Conservation (phyloP, 768 basidiomycete genomes). For the Coprinopsis cinerea region DNA sequence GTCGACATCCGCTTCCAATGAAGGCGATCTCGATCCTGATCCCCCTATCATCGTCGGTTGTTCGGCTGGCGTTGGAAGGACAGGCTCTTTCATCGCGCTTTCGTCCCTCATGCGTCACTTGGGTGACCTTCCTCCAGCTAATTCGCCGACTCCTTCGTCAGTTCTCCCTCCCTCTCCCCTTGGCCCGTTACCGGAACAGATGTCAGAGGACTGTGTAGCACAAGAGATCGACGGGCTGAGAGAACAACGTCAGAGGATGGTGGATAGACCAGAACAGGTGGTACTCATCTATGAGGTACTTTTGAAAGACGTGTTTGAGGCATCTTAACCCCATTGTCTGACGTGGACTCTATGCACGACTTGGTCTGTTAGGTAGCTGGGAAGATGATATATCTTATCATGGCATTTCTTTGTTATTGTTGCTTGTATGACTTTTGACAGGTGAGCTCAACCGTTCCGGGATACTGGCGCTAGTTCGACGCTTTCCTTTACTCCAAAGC, state of each 20-base stretch:
- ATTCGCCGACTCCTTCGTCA: conserved; percentile 23
- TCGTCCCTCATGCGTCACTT: conserved; percentile 69
- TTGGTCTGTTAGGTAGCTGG: background rate
- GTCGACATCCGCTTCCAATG: too few species aligned
- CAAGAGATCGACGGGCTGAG: conserved; percentile 73
- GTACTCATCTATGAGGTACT: conserved; percentile 61
- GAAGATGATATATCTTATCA: background rate
- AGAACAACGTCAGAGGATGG: conserved; percentile 82
- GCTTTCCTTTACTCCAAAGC: too few species aligned
- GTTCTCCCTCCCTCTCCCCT: conserved; percentile 46
- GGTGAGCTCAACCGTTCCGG: too few species aligned
- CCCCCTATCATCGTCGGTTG: conserved; percentile 82
- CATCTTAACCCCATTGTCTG: conserved; percentile 6
- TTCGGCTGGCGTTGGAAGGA: conserved; percentile 84
- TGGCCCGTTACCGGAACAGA: conserved; percentile 44
- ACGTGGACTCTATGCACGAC: background rate
- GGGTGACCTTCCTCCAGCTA: conserved; percentile 37
- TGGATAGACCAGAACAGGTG: conserved; percentile 64
- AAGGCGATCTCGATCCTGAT: conserved; percentile 38
- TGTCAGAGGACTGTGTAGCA: conserved; percentile 52
- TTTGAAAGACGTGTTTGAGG: conserved; percentile 17
- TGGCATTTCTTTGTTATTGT: background rate
- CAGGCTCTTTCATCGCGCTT: conserved; percentile 80
- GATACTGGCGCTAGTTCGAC: too few species aligned
- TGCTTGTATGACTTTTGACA: too few species aligned